Base-by-base conservation (phyloP, 1,139 yeast genomes). In the Candida gigantensis region DNA sequence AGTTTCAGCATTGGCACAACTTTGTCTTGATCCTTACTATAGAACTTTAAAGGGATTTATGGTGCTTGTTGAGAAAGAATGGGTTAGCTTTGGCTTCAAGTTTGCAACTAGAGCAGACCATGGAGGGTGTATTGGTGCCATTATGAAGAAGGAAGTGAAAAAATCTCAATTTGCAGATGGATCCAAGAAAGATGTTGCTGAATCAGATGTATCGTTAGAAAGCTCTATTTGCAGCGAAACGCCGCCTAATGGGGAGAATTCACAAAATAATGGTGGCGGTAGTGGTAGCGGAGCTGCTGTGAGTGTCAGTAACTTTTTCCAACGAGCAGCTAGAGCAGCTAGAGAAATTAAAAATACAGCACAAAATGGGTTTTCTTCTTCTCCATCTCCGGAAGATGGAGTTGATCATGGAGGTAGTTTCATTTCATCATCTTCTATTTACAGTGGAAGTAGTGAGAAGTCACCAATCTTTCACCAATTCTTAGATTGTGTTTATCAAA, bases 391-490 rank as follows among this genome's bases (percentile, higher is more conserved):
- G 14, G 35, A 37, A 12, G 38, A 41, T 23, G 25, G 37, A 18
- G 33, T 25, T 11, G 43, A 41, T 13, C 36, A 35, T 17, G 39
- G 41, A 16, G 30, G 28, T 43, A 31, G 28, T 43, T 13, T 25
- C 27, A 24, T 26, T 10, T 20, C 39, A 13, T 23, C 39, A 7
- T 30, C 37, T 3, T 51, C 60, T 11, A 53, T 65, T 0, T 71
- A 71, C 41, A 41, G 53, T 10, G 76, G 72, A 3, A 67, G 72
- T 42, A 61, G 48, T 36, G 75, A 70, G 26, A 81, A 85, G 16
- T 84, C 96, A 5, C 98, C 98, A 0, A 78, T 90, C 2, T 90
- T 92, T 62, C 97, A 88, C 50, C 98, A 92, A 56, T 94, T 90
- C 58, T 62, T 92, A 38, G 98, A 92, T 52, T 81, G 95, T 45